A percentile compares a stretch with the other conserved stretches of the same genome.
These are phyloP conservation scores for Rhododendron ovatum DNA, from an alignment of 148 eudicot genomes.

Conservation along the genomic window DNA sequence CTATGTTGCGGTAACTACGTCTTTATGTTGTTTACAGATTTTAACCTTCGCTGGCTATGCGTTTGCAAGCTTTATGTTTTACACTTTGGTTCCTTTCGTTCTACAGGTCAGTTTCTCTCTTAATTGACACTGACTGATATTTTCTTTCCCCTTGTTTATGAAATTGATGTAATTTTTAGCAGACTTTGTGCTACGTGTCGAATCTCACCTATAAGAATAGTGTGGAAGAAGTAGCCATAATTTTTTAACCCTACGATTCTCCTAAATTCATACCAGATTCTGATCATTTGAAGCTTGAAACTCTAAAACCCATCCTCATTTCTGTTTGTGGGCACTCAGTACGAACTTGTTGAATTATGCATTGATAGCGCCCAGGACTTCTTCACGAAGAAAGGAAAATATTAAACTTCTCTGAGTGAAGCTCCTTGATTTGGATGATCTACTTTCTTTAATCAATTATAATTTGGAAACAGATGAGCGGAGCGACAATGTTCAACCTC, in stretches of 20 bases:
- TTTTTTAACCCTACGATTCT: not conserved
- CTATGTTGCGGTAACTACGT: not conserved
- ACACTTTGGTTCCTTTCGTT: slow-evolving; percentile 53
- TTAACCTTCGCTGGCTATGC: slow-evolving; percentile 60
- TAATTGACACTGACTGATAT: not conserved
- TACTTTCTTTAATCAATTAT: not conserved
- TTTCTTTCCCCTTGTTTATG: not conserved
- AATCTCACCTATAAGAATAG: not conserved
- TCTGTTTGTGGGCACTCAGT: not conserved
- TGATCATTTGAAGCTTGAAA: not conserved
- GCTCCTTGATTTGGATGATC: not conserved
- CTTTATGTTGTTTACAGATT: slow-evolving; percentile 38
- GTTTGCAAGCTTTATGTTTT: slow-evolving; percentile 49
- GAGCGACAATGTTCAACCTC: slow-evolving; percentile 82
- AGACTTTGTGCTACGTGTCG: not conserved
- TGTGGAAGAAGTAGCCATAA: not conserved
- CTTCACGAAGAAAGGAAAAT: not conserved
- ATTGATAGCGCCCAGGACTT: not conserved
- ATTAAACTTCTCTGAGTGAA: not conserved
- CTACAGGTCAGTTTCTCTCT: slow-evolving; percentile 51
- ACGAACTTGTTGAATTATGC: not conserved
- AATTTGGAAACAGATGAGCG: slow-evolving; percentile 48
- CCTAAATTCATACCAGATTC: not conserved
- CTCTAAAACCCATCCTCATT: not conserved
- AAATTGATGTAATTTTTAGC: not conserved